A percentile compares a stretch with the other conserved stretches of the same genome.
Evolutionary conservation across 129 eudicot genomes (phyloP).

Genomic region (Saussurea involucrata): DNA sequence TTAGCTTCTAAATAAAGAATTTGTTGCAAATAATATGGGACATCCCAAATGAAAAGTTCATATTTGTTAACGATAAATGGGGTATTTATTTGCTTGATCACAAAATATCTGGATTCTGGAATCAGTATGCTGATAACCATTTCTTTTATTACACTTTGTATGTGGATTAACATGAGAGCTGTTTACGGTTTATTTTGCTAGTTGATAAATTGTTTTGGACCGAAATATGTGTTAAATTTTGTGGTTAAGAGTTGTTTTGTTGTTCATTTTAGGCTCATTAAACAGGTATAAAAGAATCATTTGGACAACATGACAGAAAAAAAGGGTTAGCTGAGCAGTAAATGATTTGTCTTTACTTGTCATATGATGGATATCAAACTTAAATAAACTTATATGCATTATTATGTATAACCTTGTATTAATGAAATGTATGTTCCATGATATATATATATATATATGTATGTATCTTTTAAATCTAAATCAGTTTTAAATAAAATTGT

Average conservation of each 20-base stretch:
- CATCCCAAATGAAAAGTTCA: no score
- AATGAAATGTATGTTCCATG: neutral
- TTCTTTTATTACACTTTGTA: neutral
- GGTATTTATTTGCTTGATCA: no score
- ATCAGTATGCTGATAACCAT: neutral
- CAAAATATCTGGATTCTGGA: no score
- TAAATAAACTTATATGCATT: neutral
- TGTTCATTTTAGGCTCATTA: conserved; percentile 50
- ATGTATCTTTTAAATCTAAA: no score
- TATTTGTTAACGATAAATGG: no score
- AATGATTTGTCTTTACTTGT: neutral
- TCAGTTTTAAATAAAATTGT: no score
- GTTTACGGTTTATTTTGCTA: neutral
- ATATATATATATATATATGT: neutral
- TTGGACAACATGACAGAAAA: conserved; percentile 12
- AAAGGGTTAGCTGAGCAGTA: conserved; percentile 14
- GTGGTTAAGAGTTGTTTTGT: conserved; percentile 8
- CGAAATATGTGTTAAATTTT: neutral
- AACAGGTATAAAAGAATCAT: conserved; percentile 44
- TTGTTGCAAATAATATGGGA: neutral
- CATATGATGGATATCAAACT: neutral
- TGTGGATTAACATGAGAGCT: neutral
- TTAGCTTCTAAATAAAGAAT: neutral
- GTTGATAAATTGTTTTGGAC: neutral
- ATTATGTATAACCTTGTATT: neutral